Base-by-base conservation (phyloP, 2,329 filamentous ascomycete species). In the Xylariomycetidae sp. region DNA sequence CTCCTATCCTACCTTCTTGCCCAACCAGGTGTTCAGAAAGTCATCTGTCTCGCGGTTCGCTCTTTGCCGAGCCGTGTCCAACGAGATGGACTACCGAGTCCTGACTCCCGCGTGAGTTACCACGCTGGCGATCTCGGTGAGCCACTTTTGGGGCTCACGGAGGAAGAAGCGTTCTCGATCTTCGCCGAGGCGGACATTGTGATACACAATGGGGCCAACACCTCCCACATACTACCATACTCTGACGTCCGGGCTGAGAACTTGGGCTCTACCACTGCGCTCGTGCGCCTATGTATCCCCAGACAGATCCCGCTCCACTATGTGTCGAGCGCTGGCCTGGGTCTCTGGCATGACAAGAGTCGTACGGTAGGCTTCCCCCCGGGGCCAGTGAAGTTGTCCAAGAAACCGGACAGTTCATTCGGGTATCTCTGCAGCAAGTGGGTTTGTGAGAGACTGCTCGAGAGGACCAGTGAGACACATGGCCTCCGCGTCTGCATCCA, bases 371-470 rank as follows among this genome's bases (percentile, higher is more conserved):
- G 29, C 17, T 17, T 40, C 17, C 38, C 25, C 2, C 10, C 25
- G 4, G 25, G 14, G 13, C 22, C 23, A 10, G 40, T 34, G 5
- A 18, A 12, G 6, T 28, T 39, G 25, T 31, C 32, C 26, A n/a
- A 13, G 19, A 23, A 19, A 14, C 33, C 33, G 17, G 39, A 34
- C 25, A 34, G 39, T n/a, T 31, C 29, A 4, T 36, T 46, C 18
- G 59, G 59, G 8, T 63, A 63, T 31, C 29, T 46, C 1, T 39
- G 50, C 2, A 38, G 40, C 19, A 60, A 61, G 32, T 63, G 57
- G 59, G 58, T 43, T 4, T 46, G 44, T 27, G 59, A 64, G 34
- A 23, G 22, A 1, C 39, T 53, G 6, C 47, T 63, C 0, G 58
- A 60, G 41, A 43, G 41, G 2, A 39, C 33, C 6, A 28, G 22